phyloP scores from a whole-genome alignment of 495 filamentous ascomycete species.

The Delitschia confertaspora region DNA sequence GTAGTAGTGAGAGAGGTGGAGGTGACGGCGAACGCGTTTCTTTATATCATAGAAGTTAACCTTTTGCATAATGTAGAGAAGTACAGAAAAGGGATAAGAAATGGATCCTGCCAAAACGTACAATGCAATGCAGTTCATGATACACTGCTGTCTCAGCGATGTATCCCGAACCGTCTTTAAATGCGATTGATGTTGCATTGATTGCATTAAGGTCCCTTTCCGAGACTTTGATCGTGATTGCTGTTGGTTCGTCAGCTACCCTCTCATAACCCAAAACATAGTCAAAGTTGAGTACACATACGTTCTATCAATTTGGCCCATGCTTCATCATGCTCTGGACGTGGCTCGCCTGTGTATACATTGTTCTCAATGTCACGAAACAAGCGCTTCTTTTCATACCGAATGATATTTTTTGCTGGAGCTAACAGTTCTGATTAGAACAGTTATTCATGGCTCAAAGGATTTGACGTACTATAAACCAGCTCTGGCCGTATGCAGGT shows the following conservation, averaged over 20 bases:
- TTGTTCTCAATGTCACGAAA: slow-evolving; percentile 1
- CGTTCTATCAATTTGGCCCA: slow-evolving; percentile 1
- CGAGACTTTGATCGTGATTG: slow-evolving; percentile 7
- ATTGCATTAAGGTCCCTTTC: slow-evolving; percentile 2
- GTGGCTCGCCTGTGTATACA: slow-evolving; percentile 1
- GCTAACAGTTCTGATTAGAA: slow-evolving; percentile 4
- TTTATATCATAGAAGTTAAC: too few relatives aligned
- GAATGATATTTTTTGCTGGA: background rate
- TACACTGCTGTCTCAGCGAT: slow-evolving; percentile 13
- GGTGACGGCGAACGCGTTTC: slow-evolving; percentile 4
- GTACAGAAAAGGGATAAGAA: background rate
- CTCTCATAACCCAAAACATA: too few relatives aligned
- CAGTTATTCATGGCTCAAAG: too few relatives aligned
- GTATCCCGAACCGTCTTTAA: slow-evolving; percentile 17
- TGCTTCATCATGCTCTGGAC: slow-evolving; percentile 2
- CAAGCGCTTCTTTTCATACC: slow-evolving; percentile 2
- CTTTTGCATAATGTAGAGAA: background rate
- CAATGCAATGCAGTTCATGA: slow-evolving; percentile 20
- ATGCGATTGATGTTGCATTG: slow-evolving; percentile 3
- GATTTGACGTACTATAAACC: too few relatives aligned
- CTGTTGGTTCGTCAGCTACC: too few relatives aligned
- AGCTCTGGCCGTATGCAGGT: too few relatives aligned
- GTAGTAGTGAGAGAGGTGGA: background rate
- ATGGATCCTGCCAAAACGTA: background rate
- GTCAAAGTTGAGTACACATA: too few relatives aligned